These are phyloP conservation scores for Didymella exigua DNA, from an alignment of 2,329 filamentous ascomycete genomes.

Conservation along the genomic window DNA sequence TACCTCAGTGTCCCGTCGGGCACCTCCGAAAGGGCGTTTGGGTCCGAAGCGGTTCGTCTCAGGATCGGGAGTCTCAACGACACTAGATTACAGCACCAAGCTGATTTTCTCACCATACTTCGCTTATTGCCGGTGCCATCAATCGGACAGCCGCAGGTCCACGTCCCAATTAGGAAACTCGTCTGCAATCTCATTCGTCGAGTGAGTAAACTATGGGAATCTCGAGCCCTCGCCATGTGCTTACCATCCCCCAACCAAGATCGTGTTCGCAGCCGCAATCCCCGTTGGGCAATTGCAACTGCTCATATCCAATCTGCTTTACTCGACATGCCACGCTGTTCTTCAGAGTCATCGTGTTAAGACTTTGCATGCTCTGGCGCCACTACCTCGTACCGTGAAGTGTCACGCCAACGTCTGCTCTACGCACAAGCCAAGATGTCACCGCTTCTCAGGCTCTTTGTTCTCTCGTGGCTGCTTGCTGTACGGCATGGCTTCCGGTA, in stretches of 20 bases:
- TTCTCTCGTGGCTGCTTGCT: background rate
- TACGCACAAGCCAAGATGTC: conserved; percentile 11
- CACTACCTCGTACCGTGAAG: conserved; percentile 18
- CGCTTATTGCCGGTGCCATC: conserved; percentile 27
- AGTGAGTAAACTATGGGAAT: conserved; percentile 17
- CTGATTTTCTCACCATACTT: conserved; percentile 32
- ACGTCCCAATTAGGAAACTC: conserved; percentile 26
- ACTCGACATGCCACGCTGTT: conserved; percentile 25
- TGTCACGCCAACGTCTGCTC: conserved; percentile 25
- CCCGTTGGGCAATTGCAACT: conserved; percentile 5
- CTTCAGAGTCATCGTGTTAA: conserved; percentile 22
- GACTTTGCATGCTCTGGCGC: conserved; percentile 24
- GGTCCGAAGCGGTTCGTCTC: conserved; percentile 6
- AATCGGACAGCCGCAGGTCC: background rate
- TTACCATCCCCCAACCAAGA: conserved; percentile 11
- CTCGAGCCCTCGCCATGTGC: conserved; percentile 2
- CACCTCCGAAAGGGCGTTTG: conserved; percentile 14
- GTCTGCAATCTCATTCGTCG: conserved; percentile 23
- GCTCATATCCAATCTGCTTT: conserved; percentile 1
- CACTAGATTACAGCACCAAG: conserved; percentile 20
- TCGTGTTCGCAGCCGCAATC: conserved; percentile 3
- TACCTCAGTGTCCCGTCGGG: conserved; percentile 13
- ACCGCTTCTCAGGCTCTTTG: conserved; percentile 9
- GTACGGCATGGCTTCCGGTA: conserved; percentile 1
- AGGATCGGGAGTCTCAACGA: conserved; percentile 4